Evolutionary conservation across 768 basidiomycete genomes (phyloP), one percentile per base, ranked within the genome.

Genomic region (Hemileccinum rubropunctum): DNA sequence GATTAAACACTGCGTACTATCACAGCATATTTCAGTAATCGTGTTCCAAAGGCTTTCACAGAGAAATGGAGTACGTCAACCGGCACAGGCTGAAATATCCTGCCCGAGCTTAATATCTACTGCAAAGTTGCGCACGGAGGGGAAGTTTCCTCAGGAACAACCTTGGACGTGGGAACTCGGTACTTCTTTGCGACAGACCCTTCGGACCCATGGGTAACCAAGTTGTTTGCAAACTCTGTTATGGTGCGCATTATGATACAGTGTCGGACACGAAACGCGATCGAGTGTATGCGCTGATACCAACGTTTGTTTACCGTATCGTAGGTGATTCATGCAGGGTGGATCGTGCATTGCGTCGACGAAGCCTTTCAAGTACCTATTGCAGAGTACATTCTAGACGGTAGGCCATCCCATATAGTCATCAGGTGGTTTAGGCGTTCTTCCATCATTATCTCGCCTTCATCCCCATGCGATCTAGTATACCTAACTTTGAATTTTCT

Each of bases 101-200:
- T n/a, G 10, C 20, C 9, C 9, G 4, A 7, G 11, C 32, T 51
- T 17, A 47, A 38, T 23, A 18, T 11, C 11, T 26, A 12, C 28
- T 30, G 23, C 36, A 33, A 48, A 67, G 66, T 55, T 11, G 46
- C 45, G 4, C 53, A 70, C 9, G 66, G 66, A 23, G 66, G 67
- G 4, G 38, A 43, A 14, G 17, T 67, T 3, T 56, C 52, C 2
- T 50, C 51, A 1, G 57, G 47, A 33, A 43, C 52, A 33, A 48
- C 38, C 12, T 34, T 53, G 21, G 54, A 51, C 40, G 12, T 34
- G 18, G 54, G 50, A n/a, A 53, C 59, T 6, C 57, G 57, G 30
- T 67, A 70, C 48, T 68, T 66, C 48, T 67, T 67, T 34, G 68
- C 68, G 33, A 58, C 15, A 14, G 59, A 67, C 42, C 50, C 53